These are phyloP conservation scores for Pythium brachiatum DNA, from an alignment of 352 stramenopile species.

Conservation along the genomic window DNA sequence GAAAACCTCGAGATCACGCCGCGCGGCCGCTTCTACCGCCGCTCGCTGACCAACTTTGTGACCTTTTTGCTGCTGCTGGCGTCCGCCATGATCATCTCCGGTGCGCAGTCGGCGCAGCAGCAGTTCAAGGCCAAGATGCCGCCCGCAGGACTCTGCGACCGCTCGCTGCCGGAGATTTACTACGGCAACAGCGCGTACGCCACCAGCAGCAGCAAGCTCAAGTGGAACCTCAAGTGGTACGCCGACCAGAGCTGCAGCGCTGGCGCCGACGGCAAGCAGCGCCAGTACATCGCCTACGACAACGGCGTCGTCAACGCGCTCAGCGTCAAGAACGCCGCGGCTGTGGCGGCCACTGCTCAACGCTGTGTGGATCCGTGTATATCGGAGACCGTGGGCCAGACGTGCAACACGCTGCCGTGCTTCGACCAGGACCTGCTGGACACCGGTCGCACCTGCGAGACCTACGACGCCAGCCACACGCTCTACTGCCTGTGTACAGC, in stretches of 20 bases:
- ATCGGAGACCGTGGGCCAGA: slow-evolving; percentile 41
- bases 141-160: slow-evolving; percentile 52
- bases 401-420: slow-evolving; percentile 64
- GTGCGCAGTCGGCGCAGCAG: slow-evolving; percentile 65
- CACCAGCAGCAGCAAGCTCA: slow-evolving; percentile 6
- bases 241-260: slow-evolving; percentile 38
- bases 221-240: slow-evolving; percentile 60
- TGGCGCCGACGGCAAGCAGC: slow-evolving; percentile 25
- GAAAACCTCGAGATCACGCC: slow-evolving; percentile 79
- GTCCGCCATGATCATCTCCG: slow-evolving; percentile 72
- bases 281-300: slow-evolving; percentile 61
- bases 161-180: slow-evolving; percentile 50
- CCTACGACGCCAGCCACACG: slow-evolving; percentile 55
- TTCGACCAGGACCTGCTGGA: slow-evolving; percentile 45
- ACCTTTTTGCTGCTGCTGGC: slow-evolving; percentile 61
- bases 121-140: slow-evolving; percentile 70
- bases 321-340: slow-evolving; percentile 20
- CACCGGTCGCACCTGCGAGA: slow-evolving; percentile 43
- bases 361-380: slow-evolving; percentile 64
- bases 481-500: slow-evolving; percentile 75
- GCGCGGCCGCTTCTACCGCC: slow-evolving; percentile 54
- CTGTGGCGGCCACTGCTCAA: background rate
- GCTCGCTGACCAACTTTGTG: slow-evolving; percentile 57
- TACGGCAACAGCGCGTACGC: slow-evolving; percentile 42
- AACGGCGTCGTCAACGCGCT: slow-evolving; percentile 55